Evolutionary conservation across 23 red algal species (phyloP).

Genomic region (Agarophyton chilense): DNA sequence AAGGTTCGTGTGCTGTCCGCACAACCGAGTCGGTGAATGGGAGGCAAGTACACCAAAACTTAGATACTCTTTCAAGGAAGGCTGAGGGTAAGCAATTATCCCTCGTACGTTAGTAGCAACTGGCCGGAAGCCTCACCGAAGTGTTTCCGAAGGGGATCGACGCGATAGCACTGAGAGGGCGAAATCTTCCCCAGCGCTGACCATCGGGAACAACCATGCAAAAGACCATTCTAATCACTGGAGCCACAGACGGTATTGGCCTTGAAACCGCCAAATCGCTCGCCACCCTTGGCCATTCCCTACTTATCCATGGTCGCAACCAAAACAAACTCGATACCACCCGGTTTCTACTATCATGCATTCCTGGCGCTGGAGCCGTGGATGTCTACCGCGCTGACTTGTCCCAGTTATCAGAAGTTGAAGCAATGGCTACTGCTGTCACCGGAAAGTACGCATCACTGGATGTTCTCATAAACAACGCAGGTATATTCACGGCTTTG

Average conservation of each 20-base stretch:
- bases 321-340: background rate
- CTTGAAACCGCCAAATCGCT: slow-evolving; percentile 29
- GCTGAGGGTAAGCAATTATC: no score
- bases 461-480: slow-evolving; percentile 77
- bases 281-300: background rate
- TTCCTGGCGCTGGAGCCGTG: background rate
- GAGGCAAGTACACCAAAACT: no score
- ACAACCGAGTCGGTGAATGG: no score
- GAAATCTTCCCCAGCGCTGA: no score
- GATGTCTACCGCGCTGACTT: slow-evolving; percentile 48
- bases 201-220: no score
- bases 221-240: slow-evolving; percentile 52
- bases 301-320: slow-evolving; percentile 42
- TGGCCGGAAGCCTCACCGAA: no score
- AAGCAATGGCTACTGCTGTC: background rate
- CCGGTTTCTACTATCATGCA: background rate
- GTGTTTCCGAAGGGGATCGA: no score
- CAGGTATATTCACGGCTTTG: slow-evolving; percentile 44
- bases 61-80: no score
- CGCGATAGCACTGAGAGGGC: no score
- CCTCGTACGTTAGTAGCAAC: no score
- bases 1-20: no score
- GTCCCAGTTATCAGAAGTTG: slow-evolving; percentile 14
- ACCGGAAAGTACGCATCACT: background rate
- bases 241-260: slow-evolving; percentile 55